Conservation (phyloP, 371 early-diverging fungal species). For the Actinomucor elegans region DNA sequence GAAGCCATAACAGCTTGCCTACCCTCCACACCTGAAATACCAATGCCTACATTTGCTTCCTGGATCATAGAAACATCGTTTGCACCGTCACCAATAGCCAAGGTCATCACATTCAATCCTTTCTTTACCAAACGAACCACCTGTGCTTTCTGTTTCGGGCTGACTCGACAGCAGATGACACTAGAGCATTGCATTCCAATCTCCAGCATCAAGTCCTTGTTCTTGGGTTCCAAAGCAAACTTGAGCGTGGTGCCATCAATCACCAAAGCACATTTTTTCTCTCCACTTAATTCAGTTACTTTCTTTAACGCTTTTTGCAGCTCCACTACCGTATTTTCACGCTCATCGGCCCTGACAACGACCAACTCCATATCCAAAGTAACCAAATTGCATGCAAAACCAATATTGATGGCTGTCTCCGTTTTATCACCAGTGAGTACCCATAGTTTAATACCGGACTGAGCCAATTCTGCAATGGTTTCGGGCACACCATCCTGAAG, state of each 20-base stretch:
- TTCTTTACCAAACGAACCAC: constrained; percentile 64
- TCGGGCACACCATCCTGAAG: constrained; percentile 94
- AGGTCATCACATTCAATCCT: constrained; percentile 69
- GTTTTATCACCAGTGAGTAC: constrained; percentile 99
- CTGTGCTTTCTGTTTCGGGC: constrained; percentile 87
- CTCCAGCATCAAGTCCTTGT: constrained; percentile 59
- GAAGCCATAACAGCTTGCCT: constrained; percentile 88
- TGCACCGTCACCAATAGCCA: constrained; percentile 90
- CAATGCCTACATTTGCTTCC: constrained; percentile 87
- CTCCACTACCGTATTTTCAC: constrained; percentile 57
- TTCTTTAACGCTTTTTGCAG: constrained; percentile 31
- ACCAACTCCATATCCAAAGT: constrained; percentile 63
- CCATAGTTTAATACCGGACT: constrained; percentile 94
- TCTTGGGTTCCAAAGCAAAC: constrained; percentile 67
- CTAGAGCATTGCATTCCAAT: constrained; percentile 70
- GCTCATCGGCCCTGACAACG: constrained; percentile 62
- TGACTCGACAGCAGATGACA: constrained; percentile 86
- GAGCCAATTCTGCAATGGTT: constrained; percentile 83
- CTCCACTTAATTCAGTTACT: constrained; percentile 3
- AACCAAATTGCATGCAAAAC: constrained; percentile 82
- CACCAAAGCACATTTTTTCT: constrained; percentile 63
- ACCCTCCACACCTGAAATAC: constrained; percentile 94
- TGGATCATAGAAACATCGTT: constrained; percentile 97
- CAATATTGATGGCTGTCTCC: constrained; percentile 98
- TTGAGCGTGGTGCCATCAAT: constrained; percentile 90